phyloP scores from a whole-genome alignment of 805 yeast genomes.

The Schwanniomyces occidentalis region DNA sequence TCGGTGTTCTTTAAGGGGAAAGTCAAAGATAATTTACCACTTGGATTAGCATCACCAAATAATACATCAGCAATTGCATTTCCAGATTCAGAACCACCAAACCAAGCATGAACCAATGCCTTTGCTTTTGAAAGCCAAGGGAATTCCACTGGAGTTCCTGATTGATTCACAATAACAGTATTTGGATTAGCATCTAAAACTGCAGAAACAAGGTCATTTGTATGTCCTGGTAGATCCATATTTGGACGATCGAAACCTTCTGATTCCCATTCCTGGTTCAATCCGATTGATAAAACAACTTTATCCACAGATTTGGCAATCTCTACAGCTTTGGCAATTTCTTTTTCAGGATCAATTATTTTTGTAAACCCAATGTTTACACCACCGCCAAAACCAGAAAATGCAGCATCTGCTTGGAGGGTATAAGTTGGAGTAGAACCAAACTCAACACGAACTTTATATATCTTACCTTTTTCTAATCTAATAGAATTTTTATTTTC shows the following conservation, averaged over 20 bases:
- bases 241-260: conserved; percentile 31
- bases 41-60: conserved; percentile 32
- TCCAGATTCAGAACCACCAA: conserved; percentile 36
- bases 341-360: conserved; percentile 23
- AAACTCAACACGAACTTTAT: conserved; percentile 48
- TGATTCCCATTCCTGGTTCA: conserved; percentile 30
- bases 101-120: conserved; percentile 34
- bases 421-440: conserved; percentile 41
- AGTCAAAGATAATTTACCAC: conserved; percentile 27
- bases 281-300: conserved; percentile 28
- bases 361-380: conserved; percentile 21
- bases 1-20: conserved; percentile 24
- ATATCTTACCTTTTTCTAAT: conserved; percentile 45
- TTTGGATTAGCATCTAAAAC: conserved; percentile 28
- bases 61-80: conserved; percentile 33
- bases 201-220: conserved; percentile 25
- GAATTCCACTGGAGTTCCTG: conserved; percentile 34
- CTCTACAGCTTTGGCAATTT: conserved; percentile 23
- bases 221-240: conserved; percentile 29
- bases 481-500: conserved; percentile 39
- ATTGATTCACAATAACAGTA: conserved; percentile 32
- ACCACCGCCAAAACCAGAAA: conserved; percentile 25
- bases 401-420: conserved; percentile 8
- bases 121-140: conserved; percentile 29
- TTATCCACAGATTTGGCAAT: conserved; percentile 28